Percentiles rank a stretch among this genome's conserved stretches.
These are phyloP conservation scores for Flaveria ramosissima DNA, from an alignment of 129 eudicot genomes.

Conservation along the genomic window DNA sequence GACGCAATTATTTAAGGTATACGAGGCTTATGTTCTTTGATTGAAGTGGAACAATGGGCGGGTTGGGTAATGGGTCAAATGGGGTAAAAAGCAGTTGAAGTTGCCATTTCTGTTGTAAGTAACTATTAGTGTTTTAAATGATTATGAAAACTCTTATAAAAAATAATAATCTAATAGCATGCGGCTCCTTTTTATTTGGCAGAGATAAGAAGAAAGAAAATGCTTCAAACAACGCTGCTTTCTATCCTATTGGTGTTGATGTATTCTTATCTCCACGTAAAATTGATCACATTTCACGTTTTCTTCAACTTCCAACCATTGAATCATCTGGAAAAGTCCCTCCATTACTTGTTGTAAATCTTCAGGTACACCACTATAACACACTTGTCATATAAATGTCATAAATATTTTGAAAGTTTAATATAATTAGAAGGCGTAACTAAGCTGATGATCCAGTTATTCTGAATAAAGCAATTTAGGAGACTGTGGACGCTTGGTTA, in stretches of 20 bases:
- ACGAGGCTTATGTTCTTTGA: not conserved
- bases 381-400: slow-evolving; percentile 5
- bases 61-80: not conserved
- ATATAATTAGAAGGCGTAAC: not conserved
- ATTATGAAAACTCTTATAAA: not conserved
- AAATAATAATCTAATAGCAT: slow-evolving; percentile 7
- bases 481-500: not conserved
- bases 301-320: slow-evolving; percentile 74
- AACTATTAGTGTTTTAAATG: not conserved
- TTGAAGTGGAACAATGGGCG: not conserved
- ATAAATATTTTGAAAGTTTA: not conserved
- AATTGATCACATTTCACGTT: slow-evolving; percentile 84
- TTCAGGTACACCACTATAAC: slow-evolving; percentile 62
- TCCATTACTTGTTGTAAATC: slow-evolving; percentile 79
- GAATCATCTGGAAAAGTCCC: slow-evolving; percentile 66
- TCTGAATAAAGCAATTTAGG: slow-evolving; percentile 4
- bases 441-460: not conserved
- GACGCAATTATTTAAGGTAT: slow-evolving; percentile 70
- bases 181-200: slow-evolving; percentile 29
- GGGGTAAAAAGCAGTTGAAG: not conserved
- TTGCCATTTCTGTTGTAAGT: not conserved
- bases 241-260: slow-evolving; percentile 79
- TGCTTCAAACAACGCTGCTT: slow-evolving; percentile 75
- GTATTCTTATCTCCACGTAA: slow-evolving; percentile 80
- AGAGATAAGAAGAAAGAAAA: slow-evolving; percentile 91